Conservation (phyloP, 148 eudicot genomes). For the Nyssa sinensis region DNA sequence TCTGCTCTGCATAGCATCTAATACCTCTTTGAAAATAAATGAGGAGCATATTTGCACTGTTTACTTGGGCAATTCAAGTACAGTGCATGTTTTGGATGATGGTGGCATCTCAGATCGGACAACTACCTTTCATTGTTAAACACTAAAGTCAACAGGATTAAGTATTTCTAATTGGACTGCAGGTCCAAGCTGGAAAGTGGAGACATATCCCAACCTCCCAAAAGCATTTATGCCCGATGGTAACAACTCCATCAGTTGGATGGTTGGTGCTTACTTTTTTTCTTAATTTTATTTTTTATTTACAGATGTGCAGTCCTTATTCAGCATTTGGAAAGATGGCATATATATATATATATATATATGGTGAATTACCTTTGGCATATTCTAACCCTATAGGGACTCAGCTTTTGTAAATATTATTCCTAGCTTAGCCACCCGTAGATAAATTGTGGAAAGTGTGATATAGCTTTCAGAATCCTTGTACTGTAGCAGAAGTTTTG, state of each 20-base stretch:
- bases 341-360: too few relatives aligned
- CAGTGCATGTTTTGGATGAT: too few relatives aligned
- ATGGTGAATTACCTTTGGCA: background rate
- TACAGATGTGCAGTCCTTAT: background rate
- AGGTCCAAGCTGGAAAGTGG: background rate
- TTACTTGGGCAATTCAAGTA: background rate
- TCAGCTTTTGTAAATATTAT: too few relatives aligned
- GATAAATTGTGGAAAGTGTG: background rate
- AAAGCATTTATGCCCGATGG: background rate
- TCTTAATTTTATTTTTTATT: too few relatives aligned
- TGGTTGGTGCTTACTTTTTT: too few relatives aligned
- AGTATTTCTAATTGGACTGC: too few relatives aligned
- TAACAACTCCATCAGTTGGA: background rate
- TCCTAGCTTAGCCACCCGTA: too few relatives aligned
- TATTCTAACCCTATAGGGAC: background rate
- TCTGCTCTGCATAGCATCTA: conserved; percentile 11
- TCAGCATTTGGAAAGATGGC: background rate
- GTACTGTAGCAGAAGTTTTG: too few relatives aligned
- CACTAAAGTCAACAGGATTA: background rate
- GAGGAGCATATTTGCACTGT: background rate
- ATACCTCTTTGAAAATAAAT: background rate
- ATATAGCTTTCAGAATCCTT: background rate
- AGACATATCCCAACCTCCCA: background rate
- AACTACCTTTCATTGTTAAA: background rate
- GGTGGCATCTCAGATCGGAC: background rate